Evolutionary conservation across 129 eudicot genomes (phyloP).

Genomic region (Tagetes erecta): DNA sequence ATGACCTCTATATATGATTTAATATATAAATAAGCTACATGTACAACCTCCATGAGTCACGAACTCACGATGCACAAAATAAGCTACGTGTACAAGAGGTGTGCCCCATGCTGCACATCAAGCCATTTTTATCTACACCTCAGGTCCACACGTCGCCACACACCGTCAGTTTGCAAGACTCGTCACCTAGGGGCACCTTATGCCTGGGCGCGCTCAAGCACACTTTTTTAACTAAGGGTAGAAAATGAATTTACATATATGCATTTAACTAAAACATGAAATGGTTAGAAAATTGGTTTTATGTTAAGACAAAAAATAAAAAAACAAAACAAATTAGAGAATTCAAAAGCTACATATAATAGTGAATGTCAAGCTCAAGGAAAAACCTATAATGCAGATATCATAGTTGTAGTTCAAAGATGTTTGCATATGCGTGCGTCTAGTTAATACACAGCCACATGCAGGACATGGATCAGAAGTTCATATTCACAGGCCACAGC

Average conservation of each 20-base stretch:
- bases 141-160: too few species aligned
- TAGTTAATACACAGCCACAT: not conserved
- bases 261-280: not conserved
- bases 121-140: too few species aligned
- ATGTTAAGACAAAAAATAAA: not conserved
- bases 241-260: not conserved
- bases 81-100: too few species aligned
- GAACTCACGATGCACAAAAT: too few species aligned
- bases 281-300: not conserved
- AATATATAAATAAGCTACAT: too few species aligned
- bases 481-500: conserved; percentile 4
- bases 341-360: not conserved
- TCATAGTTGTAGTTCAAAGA: not conserved
- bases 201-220: too few species aligned
- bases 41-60: too few species aligned
- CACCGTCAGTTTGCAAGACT: too few species aligned
- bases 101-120: too few species aligned
- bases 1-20: too few species aligned
- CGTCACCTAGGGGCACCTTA: too few species aligned
- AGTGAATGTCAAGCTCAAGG: not conserved
- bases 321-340: not conserved
- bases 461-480: conserved; percentile 1
- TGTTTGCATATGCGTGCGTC: not conserved
- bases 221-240: not conserved
- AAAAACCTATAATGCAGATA: not conserved